Base-by-base conservation (phyloP, 2,329 filamentous ascomycete genomes). In the Colletotrichum eremochloae region DNA sequence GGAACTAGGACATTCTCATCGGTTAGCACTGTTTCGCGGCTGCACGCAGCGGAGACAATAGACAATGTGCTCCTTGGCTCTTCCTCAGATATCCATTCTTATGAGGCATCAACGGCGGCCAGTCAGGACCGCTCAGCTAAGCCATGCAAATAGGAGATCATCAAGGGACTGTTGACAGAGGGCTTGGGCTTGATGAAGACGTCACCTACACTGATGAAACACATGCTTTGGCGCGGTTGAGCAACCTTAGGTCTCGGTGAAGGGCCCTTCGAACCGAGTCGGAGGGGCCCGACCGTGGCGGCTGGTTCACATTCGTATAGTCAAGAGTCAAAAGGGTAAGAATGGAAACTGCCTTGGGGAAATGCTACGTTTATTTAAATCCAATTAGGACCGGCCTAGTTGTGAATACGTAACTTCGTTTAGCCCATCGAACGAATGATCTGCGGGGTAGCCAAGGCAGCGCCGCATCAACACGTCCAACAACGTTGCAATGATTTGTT, bases 111-210 rank as follows among this genome's bases (percentile, higher is more conserved):
- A 72, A 70, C 60, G 66, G 66, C 67, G 31, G 58, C 56, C 74
- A 75, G 72, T 73, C 61, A 68, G 50, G 72, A 74, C 75, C 67
- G 71, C 78, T 80, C 78, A 80, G 79, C 68, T 80, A 80, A 80
- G 79, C 79, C 79, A 80, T 80, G 78, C 78, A 77, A 75, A 76
- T 70, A 75, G 57, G 55, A 74, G 7, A 76, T 80, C 77, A 80
- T 80, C 79, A 80, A 75, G 20, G 70, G 69, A 68, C 46, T 29
- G 3, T 29, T 58, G 12, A 18, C 14, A 29, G 33, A 38, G 15
- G 15, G 4, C 24, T 63, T 12, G 20, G 9, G 2, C 11, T 9
- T 5, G 24, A 18, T 8, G 4, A 15, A 40, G 33, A 52, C n/a
- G 60, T 40, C 8, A 52, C 46, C 29, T 42, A 63, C 33, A 20